phyloP scores from a whole-genome alignment of 495 filamentous ascomycete genomes.

The Penicillium waksmanii region DNA sequence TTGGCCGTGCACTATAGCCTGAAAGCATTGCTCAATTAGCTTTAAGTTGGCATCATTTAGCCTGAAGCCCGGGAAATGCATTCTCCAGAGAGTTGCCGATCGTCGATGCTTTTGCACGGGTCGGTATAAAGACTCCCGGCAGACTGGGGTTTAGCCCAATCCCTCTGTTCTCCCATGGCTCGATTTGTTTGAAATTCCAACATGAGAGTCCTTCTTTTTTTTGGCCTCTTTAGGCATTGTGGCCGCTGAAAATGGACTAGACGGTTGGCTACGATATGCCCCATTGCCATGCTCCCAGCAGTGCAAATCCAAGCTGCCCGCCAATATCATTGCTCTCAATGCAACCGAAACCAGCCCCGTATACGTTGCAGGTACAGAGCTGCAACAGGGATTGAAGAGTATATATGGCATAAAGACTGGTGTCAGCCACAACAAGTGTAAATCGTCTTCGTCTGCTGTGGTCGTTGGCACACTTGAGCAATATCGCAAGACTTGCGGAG shows the following conservation, averaged over 20 bases:
- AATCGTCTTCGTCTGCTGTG: conserved; percentile 40
- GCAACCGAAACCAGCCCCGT: conserved; percentile 56
- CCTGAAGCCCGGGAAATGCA: conserved; percentile 19
- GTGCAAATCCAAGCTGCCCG: conserved; percentile 44
- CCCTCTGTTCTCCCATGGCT: background rate
- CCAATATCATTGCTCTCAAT: conserved; percentile 59
- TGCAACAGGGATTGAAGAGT: conserved; percentile 58
- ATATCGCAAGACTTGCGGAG: conserved; percentile 47
- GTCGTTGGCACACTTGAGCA: conserved; percentile 61
- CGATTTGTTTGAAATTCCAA: background rate
- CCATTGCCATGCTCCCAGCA: conserved; percentile 46
- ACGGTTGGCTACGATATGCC: conserved; percentile 69
- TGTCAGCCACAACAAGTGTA: conserved; percentile 33
- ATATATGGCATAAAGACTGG: conserved; percentile 53
- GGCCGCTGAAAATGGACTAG: conserved; percentile 55
- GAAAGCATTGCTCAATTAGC: conserved; percentile 3
- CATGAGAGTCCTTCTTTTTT: conserved; percentile 19
- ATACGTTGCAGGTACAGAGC: conserved; percentile 59
- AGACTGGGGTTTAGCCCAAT: background rate
- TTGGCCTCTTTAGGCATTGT: conserved; percentile 18
- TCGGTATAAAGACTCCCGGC: conserved; percentile 10
- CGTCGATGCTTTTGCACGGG: background rate
- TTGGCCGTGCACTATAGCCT: conserved; percentile 18
- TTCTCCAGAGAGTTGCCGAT: conserved; percentile 8
- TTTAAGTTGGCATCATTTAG: conserved; percentile 14